These are phyloP conservation scores for Albophoma yamanashiensis DNA, from an alignment of 2,329 filamentous ascomycete species.

Conservation along the genomic window DNA sequence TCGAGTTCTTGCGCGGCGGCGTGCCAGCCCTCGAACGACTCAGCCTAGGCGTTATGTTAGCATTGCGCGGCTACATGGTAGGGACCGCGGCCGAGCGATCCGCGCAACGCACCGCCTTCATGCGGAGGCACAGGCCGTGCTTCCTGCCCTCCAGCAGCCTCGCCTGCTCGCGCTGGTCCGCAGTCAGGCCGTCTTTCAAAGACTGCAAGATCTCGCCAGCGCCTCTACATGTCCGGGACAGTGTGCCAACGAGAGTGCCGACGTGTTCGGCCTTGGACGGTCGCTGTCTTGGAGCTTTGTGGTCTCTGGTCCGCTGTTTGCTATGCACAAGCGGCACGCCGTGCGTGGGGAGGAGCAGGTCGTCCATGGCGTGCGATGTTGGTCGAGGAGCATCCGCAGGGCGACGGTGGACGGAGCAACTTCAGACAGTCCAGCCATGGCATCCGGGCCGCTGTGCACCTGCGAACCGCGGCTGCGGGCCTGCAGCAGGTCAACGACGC, in stretches of 20 bases:
- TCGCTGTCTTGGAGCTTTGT: neutral
- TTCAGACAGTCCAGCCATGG: neutral
- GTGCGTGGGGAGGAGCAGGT: slow-evolving; percentile 15
- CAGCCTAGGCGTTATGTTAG: slow-evolving; percentile 38
- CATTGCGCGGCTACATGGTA: too few relatives aligned
- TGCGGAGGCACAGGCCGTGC: slow-evolving; percentile 50
- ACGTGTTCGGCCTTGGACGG: neutral
- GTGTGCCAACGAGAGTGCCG: slow-evolving; percentile 9
- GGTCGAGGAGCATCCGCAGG: neutral
- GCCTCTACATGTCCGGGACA: slow-evolving; percentile 23
- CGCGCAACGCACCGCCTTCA: slow-evolving; percentile 39
- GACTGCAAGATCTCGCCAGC: slow-evolving; percentile 32
- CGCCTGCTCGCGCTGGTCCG: slow-evolving; percentile 36
- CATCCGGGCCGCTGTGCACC: neutral
- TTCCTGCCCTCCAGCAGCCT: slow-evolving; percentile 44
- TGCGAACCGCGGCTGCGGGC: neutral
- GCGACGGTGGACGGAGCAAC: neutral
- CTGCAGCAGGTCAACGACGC: neutral
- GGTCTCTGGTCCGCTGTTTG: slow-evolving; percentile 12
- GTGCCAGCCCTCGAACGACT: slow-evolving; percentile 62
- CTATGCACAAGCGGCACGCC: slow-evolving; percentile 10
- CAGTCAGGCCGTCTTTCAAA: slow-evolving; percentile 41
- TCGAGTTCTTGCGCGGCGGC: slow-evolving; percentile 69
- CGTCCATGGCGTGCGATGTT: slow-evolving; percentile 11
- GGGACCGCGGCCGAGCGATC: too few relatives aligned